Base-by-base conservation (phyloP, 2,329 filamentous ascomycete genomes). In the Colletotrichum falcatum region DNA sequence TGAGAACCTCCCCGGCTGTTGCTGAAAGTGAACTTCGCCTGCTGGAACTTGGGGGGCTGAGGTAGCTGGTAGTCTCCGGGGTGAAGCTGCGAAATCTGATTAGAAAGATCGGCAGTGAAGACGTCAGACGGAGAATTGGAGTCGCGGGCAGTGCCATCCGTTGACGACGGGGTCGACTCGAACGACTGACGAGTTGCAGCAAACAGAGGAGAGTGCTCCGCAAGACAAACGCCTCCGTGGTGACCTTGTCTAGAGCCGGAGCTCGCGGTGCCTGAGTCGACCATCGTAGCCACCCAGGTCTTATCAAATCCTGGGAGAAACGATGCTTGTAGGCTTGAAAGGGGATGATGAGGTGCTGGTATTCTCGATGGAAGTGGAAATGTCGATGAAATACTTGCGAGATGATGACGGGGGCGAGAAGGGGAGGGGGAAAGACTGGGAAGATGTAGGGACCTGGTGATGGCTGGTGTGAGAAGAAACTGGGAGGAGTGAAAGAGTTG, bases 171-270 rank as follows among this genome's bases (percentile, higher is more conserved):
- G 11, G 64, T 68, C 20, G 51, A 37, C 14, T 61, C 42, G 33
- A 61, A 44, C 12, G 46, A 44, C 20, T 51, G n/a, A 3, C 35
- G 20, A 18, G 63, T 44, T 11, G 64, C 44, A 51, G 35, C 16
- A 20, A 39, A 56, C 35, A 51, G 51, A 12, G 67, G 67, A 2
- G 68, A 67, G 16, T 70, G 68, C 26, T 70, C 68, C 16, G 68
- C 55, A 60, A 70, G 68, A 46, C 64, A 59, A 18, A 70, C 64
- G 55, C 68, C 68, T 33, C 68, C 68, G 26, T 37, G 37, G 33
- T 37, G 54, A 37, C 28, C 55, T 28, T 64, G 48, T 18, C 53
- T 58, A 28, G 64, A 54, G 30, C 64, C 35, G 23, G 44, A 67
- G 59, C 68, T 63, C n/a, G 33, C 42, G 18, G 42, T 56, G 39